These are phyloP conservation scores for Purshia tridentata DNA, from an alignment of 306 rosid genomes.

Conservation along the genomic window DNA sequence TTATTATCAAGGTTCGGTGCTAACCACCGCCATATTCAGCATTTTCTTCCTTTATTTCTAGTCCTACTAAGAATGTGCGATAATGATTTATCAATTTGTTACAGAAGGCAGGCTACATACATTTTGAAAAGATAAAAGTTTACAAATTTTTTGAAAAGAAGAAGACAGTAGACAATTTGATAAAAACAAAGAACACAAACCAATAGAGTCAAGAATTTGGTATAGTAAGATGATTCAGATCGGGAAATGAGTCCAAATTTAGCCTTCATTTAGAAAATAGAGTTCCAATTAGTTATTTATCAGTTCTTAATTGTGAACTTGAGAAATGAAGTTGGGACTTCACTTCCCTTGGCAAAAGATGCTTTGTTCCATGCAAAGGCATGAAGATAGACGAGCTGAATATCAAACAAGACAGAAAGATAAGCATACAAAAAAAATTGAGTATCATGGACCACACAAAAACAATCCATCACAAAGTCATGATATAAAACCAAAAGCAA, in stretches of 20 bases:
- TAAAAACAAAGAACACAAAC: neutral
- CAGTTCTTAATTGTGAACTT: neutral
- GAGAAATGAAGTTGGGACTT: neutral
- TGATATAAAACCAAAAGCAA: neutral
- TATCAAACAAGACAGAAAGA: neutral
- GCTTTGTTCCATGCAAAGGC: neutral
- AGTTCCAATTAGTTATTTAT: neutral
- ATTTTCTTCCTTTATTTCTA: neutral
- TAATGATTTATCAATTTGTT: neutral
- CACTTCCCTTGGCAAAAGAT: neutral
- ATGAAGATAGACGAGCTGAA: neutral
- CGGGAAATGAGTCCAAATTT: neutral
- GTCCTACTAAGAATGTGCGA: neutral
- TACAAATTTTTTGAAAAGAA: too few species aligned
- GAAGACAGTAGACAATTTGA: neutral
- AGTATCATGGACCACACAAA: neutral
- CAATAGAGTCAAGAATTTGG: neutral
- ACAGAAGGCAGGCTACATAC: neutral
- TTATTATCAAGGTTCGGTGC: neutral
- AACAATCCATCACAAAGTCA: neutral
- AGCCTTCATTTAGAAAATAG: neutral
- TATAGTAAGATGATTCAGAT: neutral
- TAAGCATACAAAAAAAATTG: neutral
- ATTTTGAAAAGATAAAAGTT: too few species aligned
- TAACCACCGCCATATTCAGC: neutral